These are phyloP conservation scores for Dictyostelium discoideum DNA, from an alignment of 78 protist genomes.

Conservation along the genomic window DNA sequence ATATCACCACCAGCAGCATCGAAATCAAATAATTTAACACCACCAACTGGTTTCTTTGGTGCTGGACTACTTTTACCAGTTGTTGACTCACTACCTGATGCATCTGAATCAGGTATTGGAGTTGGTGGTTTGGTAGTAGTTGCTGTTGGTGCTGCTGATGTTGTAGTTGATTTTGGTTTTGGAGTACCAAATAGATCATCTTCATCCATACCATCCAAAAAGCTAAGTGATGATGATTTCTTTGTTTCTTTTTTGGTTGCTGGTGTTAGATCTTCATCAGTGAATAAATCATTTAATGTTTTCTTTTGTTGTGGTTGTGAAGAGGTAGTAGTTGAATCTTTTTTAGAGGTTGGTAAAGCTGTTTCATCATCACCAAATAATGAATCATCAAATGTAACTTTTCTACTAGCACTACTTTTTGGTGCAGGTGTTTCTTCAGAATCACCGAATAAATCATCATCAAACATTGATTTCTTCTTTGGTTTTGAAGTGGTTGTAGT, in stretches of 20 bases:
- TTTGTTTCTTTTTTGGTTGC: not conserved
- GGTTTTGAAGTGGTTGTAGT: not conserved
- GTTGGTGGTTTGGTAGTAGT: not conserved
- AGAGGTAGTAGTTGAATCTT: not conserved
- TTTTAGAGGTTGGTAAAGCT: not conserved
- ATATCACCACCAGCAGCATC: constrained; percentile 19
- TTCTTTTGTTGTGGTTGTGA: constrained; percentile 18
- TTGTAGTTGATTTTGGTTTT: not conserved
- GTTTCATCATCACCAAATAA: constrained; percentile 55
- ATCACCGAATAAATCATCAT: constrained; percentile 50
- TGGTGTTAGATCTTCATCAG: constrained; percentile 7
- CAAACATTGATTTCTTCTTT: constrained; percentile 28
- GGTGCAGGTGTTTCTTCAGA: constrained; percentile 3
- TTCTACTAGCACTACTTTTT: not conserved
- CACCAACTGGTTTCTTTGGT: constrained; percentile 77
- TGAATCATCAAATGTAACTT: constrained; percentile 52
- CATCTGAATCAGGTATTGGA: constrained; percentile 1
- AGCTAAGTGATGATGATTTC: constrained; percentile 8
- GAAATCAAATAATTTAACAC: constrained; percentile 76
- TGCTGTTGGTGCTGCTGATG: not conserved
- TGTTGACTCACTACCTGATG: not conserved
- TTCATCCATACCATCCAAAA: constrained; percentile 28
- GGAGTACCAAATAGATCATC: constrained; percentile 5
- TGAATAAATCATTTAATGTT: constrained; percentile 46
- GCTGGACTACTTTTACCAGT: not conserved